Evolutionary conservation across 2,329 filamentous ascomycete species (phyloP), one percentile per base, ranked within the genome.

Genomic region (Pseudogymnoascus sp.): DNA sequence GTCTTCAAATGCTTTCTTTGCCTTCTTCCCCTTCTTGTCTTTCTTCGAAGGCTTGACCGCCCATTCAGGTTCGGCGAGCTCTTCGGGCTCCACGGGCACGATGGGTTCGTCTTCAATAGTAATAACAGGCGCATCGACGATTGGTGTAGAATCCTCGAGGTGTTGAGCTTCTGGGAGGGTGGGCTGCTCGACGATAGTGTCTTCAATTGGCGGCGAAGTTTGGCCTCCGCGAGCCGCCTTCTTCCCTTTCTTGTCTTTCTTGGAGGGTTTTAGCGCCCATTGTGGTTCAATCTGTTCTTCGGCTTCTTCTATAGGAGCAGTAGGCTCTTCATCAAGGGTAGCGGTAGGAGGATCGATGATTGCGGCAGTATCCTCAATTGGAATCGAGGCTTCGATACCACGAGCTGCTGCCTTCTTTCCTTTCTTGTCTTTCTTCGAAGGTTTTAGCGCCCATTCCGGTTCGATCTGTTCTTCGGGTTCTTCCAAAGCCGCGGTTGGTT

Each of bases 1-100:
- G n/a, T 57, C 51, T 34, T 57, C 51, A n/a, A 34, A 36, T 34
- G 28, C 11, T 34, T 57, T 57, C 28, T 57, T 57, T 34, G n/a
- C 66, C 71, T 80, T 79, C 71, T 80, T 80, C 8, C 73, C 67
- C 65, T 73, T 70, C 54, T 67, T 67, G 37, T 69, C 61, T 57
- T 66, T 68, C 25, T 25, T 57, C 65, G 64, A 66, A 16, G 39
- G 39, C 14, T 61, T 45, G 34, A 61, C 14, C 7, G 60, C 34
- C 19, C 16, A 45, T n/a, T 39, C 34, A 4, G 39, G 8, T 61
- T 61, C 60, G 34, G 21, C 60, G 13, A 7, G 57, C 37, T 61
- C 57, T 25, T 23, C 57, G 10, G 37, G 10, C 23, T 61, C 57
- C 16, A 25, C 57, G 6, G 57, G n/a, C n/a, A 31, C 48, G 28